Base-by-base conservation (phyloP, 2,329 filamentous ascomycete species). In the Orbilia brochopaga region DNA sequence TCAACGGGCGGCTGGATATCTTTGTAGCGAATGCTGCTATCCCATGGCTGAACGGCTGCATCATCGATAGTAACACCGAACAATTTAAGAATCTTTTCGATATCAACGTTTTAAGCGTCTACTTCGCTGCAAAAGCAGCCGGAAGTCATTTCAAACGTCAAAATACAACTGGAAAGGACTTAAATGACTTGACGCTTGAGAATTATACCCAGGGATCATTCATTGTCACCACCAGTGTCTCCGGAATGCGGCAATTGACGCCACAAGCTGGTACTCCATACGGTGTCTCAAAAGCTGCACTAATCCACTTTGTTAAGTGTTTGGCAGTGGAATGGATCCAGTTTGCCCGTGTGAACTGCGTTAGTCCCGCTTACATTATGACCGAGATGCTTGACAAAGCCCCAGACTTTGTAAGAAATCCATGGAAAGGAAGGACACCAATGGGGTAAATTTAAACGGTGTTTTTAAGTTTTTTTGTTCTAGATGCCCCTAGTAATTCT, bases 21-120 rank as follows among this genome's bases (percentile, higher is more conserved):
- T 91, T 93, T 76, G 85, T 92, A 42, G 90, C 90, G 75, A 93
- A 94, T 78, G 87, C 88, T 13, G 90, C 89, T 61, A 87, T 92
- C 58, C 69, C 73, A 13, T 92, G 89, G 88, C 87, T 84, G 5
- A 21, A 55, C 32, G 64, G 64, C 6, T 53, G 19, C 8, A 62
- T 69, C 2, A 51, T 69, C n/a, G 48, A 55, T 7, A 55, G 46
- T 32, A 35, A 24, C 5, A 64, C 52, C 2, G 48, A 58, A 6
- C 7, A 17, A 15, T 63, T 62, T n/a, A 44, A 32, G 53, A 84
- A 87, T 69, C 87, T 93, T 46, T 83, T 92, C 74, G 80, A 83
- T 54, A 88, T 89, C 58, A 90, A 94, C 78, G 80, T 93, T 11
- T 88, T 90, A 78, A 88, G 89, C 59, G 88, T 88, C 35, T 91